A percentile compares a stretch with the other conserved stretches of the same genome.
These are phyloP conservation scores for Cadophora gregata DNA, from an alignment of 2,329 filamentous ascomycete genomes.

Conservation along the genomic window DNA sequence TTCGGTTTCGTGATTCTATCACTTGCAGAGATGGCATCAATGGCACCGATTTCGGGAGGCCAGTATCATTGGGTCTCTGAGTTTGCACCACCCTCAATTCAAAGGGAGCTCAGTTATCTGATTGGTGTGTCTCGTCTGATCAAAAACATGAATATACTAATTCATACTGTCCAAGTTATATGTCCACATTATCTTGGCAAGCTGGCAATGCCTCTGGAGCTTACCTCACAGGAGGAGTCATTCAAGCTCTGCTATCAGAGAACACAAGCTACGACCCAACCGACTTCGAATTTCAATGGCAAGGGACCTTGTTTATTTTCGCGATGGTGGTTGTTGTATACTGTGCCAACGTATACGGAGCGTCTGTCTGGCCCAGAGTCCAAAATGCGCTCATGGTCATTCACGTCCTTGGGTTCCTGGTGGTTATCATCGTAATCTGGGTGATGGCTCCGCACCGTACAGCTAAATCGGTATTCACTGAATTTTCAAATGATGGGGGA, in stretches of 20 bases:
- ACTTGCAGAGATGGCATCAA: neutral
- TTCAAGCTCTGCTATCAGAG: neutral
- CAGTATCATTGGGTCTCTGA: conserved; percentile 12
- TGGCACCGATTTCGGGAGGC: neutral
- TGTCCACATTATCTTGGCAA: neutral
- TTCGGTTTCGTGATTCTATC: neutral
- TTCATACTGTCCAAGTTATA: neutral
- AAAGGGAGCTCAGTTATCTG: neutral
- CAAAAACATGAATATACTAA: neutral
- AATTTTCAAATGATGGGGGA: neutral
- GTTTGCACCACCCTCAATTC: neutral
- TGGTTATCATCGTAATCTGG: neutral
- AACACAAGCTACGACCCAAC: neutral
- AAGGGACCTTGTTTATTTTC: neutral
- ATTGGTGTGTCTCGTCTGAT: neutral
- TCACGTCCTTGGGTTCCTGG: neutral
- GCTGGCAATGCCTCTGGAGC: neutral
- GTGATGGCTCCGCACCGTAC: neutral
- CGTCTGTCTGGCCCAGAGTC: neutral
- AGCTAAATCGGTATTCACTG: neutral
- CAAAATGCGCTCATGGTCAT: neutral
- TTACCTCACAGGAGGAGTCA: neutral
- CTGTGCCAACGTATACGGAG: neutral
- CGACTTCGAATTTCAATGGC: neutral
- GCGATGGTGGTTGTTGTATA: neutral